Evolutionary conservation across 176 grass and related monocot genomes (phyloP).

Genomic region (Miscanthus lutarioriparius): DNA sequence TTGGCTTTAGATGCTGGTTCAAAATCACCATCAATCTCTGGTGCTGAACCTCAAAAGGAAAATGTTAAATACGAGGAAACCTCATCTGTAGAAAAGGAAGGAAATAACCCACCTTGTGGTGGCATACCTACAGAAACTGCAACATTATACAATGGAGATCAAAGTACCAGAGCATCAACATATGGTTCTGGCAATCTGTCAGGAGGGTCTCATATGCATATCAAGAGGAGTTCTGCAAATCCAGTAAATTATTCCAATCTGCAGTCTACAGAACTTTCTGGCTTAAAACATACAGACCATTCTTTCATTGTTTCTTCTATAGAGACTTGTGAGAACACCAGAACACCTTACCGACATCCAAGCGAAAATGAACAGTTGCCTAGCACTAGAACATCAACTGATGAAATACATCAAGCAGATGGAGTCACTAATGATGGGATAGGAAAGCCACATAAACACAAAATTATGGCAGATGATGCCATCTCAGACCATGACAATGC

Average conservation of each 20-base stretch:
- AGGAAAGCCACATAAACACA: background rate
- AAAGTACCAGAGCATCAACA: background rate
- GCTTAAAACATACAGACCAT: background rate
- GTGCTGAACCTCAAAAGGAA: conserved; percentile 21
- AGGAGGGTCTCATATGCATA: background rate
- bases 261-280: background rate
- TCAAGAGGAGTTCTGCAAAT: conserved; percentile 17
- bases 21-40: conserved; percentile 29
- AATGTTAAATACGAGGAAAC: conserved; percentile 6
- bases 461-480: conserved; percentile 9
- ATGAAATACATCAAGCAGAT: conserved; percentile 17
- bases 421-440: background rate
- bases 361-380: background rate
- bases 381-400: background rate
- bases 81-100: conserved; percentile 11
- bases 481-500: conserved; percentile 14
- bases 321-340: background rate
- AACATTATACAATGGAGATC: conserved; percentile 3
- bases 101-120: background rate
- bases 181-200: conserved; percentile 3
- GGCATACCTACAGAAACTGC: conserved; percentile 10
- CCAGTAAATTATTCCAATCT: conserved; percentile 12
- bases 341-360: conserved; percentile 1
- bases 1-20: conserved; percentile 18
- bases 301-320: conserved; percentile 8